Evolutionary conservation across 371 early-diverging fungal species (phyloP).

Genomic region (Catenaria anguillulae): DNA sequence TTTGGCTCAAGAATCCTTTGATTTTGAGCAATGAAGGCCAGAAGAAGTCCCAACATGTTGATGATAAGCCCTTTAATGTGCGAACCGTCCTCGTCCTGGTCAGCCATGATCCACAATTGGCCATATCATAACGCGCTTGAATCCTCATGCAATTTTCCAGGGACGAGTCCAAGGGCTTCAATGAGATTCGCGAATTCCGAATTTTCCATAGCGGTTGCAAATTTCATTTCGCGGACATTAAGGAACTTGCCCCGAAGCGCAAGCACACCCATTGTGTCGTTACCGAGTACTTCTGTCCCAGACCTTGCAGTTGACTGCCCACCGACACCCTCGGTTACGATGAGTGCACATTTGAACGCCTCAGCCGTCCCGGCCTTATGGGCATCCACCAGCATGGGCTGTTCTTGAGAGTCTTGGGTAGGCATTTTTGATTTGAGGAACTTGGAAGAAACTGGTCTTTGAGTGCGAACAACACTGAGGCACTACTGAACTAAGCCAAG

Average conservation of each 20-base stretch:
- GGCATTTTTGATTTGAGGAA: no score
- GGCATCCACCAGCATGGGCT: slow-evolving; percentile 93
- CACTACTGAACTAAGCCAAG: slow-evolving; percentile 81
- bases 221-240: slow-evolving; percentile 92
- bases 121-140: slow-evolving; percentile 77
- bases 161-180: slow-evolving; percentile 93
- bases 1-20: slow-evolving; percentile 91
- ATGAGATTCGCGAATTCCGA: slow-evolving; percentile 86
- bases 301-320: slow-evolving; percentile 93
- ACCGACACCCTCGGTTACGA: slow-evolving; percentile 99
- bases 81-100: slow-evolving; percentile 99
- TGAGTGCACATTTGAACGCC: slow-evolving; percentile 81
- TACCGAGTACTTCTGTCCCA: slow-evolving; percentile 87
- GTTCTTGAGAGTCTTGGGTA: slow-evolving; percentile 53
- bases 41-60: slow-evolving; percentile 95
- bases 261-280: slow-evolving; percentile 95
- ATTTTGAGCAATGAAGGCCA: slow-evolving; percentile 92
- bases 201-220: slow-evolving; percentile 67
- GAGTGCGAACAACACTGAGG: slow-evolving; percentile 58
- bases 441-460: slow-evolving; percentile 70
- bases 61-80: slow-evolving; percentile 99
- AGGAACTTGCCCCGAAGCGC: slow-evolving; percentile 97
- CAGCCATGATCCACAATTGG: slow-evolving; percentile 99
- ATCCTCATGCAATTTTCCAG: slow-evolving; percentile 66
- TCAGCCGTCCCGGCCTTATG: slow-evolving; percentile 82